Evolutionary conservation across 345 rosid species (phyloP).

Genomic region (Acer campestre): DNA sequence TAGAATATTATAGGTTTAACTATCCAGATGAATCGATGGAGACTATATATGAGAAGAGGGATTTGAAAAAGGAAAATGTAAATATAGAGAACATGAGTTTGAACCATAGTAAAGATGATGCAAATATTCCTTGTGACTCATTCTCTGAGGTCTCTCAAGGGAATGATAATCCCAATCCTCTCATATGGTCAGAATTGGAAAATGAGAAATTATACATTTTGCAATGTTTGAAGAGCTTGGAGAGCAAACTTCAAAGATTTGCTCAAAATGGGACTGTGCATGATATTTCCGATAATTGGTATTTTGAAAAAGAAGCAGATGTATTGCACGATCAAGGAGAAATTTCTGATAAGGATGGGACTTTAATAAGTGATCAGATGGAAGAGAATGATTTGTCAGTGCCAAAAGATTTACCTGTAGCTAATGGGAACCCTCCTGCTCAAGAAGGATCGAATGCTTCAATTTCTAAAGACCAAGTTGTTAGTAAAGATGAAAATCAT

Average conservation of each 20-base stretch:
- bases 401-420: slow-evolving; percentile 8
- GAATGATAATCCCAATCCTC: slow-evolving; percentile 22
- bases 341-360: slow-evolving; percentile 17
- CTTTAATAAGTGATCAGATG: slow-evolving; percentile 1
- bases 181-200: slow-evolving; percentile 33
- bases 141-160: slow-evolving; percentile 23
- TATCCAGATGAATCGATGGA: slow-evolving; percentile 41
- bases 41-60: slow-evolving; percentile 21
- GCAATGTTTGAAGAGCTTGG: slow-evolving; percentile 34
- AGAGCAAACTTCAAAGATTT: slow-evolving; percentile 43
- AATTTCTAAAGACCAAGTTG: slow-evolving; percentile 7
- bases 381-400: slow-evolving; percentile 14
- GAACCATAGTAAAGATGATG: slow-evolving; percentile 17
- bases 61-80: slow-evolving; percentile 23
- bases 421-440: slow-evolving; percentile 19
- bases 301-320: slow-evolving; percentile 26
- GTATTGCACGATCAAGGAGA: slow-evolving; percentile 22
- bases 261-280: slow-evolving; percentile 19
- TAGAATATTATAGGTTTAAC: slow-evolving; percentile 52
- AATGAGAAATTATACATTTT: slow-evolving; percentile 42
- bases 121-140: slow-evolving; percentile 9
- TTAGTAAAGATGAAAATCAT: slow-evolving; percentile 9
- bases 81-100: slow-evolving; percentile 17
- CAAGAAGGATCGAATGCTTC: slow-evolving; percentile 20
- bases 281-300: slow-evolving; percentile 26